A percentile compares a stretch with the other conserved stretches of the same genome.
Evolutionary conservation across 1,284 basidiomycete species (phyloP).

Genomic region (Tremellales sp.): DNA sequence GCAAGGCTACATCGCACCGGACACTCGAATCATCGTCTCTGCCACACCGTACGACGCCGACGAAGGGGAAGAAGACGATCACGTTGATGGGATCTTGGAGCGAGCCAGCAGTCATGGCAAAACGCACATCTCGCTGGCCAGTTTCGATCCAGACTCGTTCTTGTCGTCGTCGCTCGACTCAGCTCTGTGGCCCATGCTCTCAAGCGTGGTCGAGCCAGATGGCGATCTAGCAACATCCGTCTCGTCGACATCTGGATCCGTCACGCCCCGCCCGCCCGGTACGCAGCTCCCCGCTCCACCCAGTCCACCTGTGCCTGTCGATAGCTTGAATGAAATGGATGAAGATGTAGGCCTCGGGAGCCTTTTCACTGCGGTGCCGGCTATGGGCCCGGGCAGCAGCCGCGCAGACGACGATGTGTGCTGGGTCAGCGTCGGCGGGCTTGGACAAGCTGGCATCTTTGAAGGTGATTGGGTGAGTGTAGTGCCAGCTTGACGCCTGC

Average conservation of each 20-base stretch:
- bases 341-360: constrained; percentile 14
- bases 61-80: constrained; percentile 8
- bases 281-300: constrained; percentile 3
- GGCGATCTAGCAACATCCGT: constrained; percentile 17
- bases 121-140: constrained; percentile 27
- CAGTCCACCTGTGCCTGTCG: constrained; percentile 23
- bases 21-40: constrained; percentile 58
- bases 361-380: constrained; percentile 17
- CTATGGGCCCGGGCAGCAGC: constrained; percentile 6
- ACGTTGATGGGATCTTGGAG: constrained; percentile 14
- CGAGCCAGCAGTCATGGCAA: constrained; percentile 22
- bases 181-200: constrained; percentile 4
- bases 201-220: constrained; percentile 16
- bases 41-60: constrained; percentile 22
- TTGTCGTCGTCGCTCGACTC: constrained; percentile 26
- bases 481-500: background rate
- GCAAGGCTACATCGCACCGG: constrained; percentile 61
- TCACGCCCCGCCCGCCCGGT: constrained; percentile 42
- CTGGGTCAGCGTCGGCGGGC: constrained; percentile 52
- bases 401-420: constrained; percentile 27
- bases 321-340: constrained; percentile 13
- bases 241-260: constrained; percentile 38
- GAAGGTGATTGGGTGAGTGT: constrained; percentile 80
- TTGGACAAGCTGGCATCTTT: constrained; percentile 70
- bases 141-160: constrained; percentile 41